These are phyloP conservation scores for Brassica napus DNA, from an alignment of 345 rosid species.

Conservation along the genomic window Da-Ae NC_063450.1:52114501-52115000, in stretches of 20 bases:
- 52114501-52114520: slow-evolving; percentile 79
- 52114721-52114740: slow-evolving; percentile 58
- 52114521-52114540: slow-evolving; percentile 83
- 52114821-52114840: background rate
- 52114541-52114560: slow-evolving; percentile 86
- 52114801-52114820: background rate
- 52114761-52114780: slow-evolving; percentile 77
- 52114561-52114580: slow-evolving; percentile 82
- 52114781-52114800: slow-evolving; percentile 31
- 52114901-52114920: slow-evolving; percentile 67
- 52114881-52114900: slow-evolving; percentile 92
- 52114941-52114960: slow-evolving; percentile 87
- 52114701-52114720: slow-evolving; percentile 78
- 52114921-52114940: slow-evolving; percentile 92
- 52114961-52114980: slow-evolving; percentile 59
- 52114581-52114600: background rate
- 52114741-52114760: slow-evolving; percentile 63
- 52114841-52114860: background rate
- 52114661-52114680: background rate
- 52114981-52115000: slow-evolving; percentile 68
- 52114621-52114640: background rate
- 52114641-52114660: background rate
- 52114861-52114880: slow-evolving; percentile 33
- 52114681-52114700: slow-evolving; percentile 86
- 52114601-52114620: background rate